A percentile compares a stretch with the other conserved stretches of the same genome.
phyloP scores from a whole-genome alignment of 768 basidiomycete species.

The Termitomyces sp. region DNA sequence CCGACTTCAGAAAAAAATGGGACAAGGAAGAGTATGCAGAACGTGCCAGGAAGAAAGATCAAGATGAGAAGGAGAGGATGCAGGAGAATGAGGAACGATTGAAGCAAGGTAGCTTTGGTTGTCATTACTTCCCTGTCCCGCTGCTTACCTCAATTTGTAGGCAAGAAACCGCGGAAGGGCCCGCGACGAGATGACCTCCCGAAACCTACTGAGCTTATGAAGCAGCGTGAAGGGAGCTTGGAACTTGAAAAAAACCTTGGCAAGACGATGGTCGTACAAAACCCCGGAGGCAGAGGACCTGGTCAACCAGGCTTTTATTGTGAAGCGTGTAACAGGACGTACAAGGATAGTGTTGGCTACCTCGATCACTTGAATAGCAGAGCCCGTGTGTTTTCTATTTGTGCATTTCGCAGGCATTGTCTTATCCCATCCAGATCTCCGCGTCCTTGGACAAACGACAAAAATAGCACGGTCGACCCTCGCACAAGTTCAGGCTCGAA shows the following conservation, averaged over 20 bases:
- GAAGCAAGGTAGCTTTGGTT: constrained; percentile 60
- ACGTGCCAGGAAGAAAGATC: constrained; percentile 74
- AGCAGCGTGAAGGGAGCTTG: constrained; percentile 76
- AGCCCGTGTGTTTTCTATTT: constrained; percentile 55
- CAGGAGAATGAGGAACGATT: constrained; percentile 78
- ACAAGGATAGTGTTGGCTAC: constrained; percentile 92
- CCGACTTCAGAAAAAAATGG: constrained; percentile 87
- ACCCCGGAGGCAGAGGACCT: constrained; percentile 73
- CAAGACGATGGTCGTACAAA: constrained; percentile 93
- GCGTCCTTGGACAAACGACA: constrained; percentile 93
- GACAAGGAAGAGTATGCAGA: constrained; percentile 90
- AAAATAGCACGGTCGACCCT: constrained; percentile 86
- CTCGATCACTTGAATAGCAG: constrained; percentile 94
- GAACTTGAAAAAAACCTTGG: constrained; percentile 93
- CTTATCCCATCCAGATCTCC: constrained; percentile 58
- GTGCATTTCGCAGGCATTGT: background rate
- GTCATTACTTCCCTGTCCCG: background rate
- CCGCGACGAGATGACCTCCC: constrained; percentile 69
- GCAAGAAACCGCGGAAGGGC: constrained; percentile 74
- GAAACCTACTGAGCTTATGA: constrained; percentile 90
- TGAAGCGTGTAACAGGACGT: constrained; percentile 84
- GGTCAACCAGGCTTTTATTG: constrained; percentile 95
- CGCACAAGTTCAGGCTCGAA: constrained; percentile 87
- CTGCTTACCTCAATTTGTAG: constrained; percentile 31
- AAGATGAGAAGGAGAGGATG: constrained; percentile 77